Base-by-base conservation (phyloP, 148 eudicot genomes). In the Camellia sinensis region DNA sequence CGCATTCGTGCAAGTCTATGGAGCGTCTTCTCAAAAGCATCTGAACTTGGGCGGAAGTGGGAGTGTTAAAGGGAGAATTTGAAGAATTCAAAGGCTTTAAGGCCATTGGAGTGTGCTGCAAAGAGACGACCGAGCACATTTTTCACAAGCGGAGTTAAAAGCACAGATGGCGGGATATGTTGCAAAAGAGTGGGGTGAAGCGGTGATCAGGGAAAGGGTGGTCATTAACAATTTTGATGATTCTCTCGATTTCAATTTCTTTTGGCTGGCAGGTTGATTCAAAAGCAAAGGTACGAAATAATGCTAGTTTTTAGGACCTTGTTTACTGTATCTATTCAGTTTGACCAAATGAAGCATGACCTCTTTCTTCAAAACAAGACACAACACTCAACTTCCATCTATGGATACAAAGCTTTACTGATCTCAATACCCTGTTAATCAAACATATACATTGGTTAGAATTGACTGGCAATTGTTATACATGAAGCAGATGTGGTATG, bases 1-100 rank as follows among this genome's bases (percentile, higher is more conserved):
- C 92, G 91, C 98, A 95, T 95, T 61, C 97, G 87, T 22, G 91
- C 77, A 59, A 95, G 92, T 78, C 93, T 95, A 77, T 90, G 97
- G 12, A 93, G 87, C 0, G 92, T 93, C 83, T 91, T 95, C 81
- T 95, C 98, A 71, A 93, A 88, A 46, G 97, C 94, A 82, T 87
- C 92, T 3, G 97, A 78, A 81, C 88, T 89, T 66, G 97, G 93
- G 77, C 46, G 46, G 44, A 80, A 83, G 13, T 82, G 46, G 4
- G 91, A 78, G 80, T 80, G 77, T 2, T 78, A 81, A 70, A 93
- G 83, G 57, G 89, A 85, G 78, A 87, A 93, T 54, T 85, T 89
- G 83, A 91, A 93, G 82, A 95, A 90, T 62, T 95, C 94, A 15
- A 79, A 89, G 53, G 98, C 98, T 87, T 95, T 95, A 50, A 95